Percentiles rank a stretch among this genome's conserved stretches.
Evolutionary conservation across 495 filamentous ascomycete species (phyloP).

Genomic region (Penicillium tannophilum): DNA sequence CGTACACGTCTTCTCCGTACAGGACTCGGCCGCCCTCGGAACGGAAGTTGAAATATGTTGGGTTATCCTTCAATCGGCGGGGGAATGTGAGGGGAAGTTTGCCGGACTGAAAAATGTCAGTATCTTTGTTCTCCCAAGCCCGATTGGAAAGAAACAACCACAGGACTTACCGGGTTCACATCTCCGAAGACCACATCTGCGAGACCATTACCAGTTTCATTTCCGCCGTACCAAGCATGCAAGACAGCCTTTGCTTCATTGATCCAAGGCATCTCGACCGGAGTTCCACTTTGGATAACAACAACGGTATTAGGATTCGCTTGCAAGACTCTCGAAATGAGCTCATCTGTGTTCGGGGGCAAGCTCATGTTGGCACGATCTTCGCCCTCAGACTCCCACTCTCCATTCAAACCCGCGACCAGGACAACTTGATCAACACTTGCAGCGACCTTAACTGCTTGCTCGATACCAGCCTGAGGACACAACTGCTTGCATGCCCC

Average conservation of each 20-base stretch:
- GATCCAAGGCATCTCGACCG: slow-evolving; percentile 80
- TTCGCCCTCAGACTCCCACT: slow-evolving; percentile 86
- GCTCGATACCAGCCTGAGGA: slow-evolving; percentile 47
- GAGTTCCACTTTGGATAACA: slow-evolving; percentile 79
- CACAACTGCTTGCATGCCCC: slow-evolving; percentile 67
- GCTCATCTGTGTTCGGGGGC: slow-evolving; percentile 67
- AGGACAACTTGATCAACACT: slow-evolving; percentile 70
- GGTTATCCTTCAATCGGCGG: slow-evolving; percentile 62
- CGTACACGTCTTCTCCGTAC: slow-evolving; percentile 67
- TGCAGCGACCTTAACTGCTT: slow-evolving; percentile 63
- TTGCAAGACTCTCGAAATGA: slow-evolving; percentile 64
- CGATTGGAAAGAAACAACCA: neutral
- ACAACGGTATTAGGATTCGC: slow-evolving; percentile 72
- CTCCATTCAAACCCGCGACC: slow-evolving; percentile 71
- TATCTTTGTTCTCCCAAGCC: neutral
- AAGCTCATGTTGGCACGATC: slow-evolving; percentile 75
- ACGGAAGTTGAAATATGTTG: slow-evolving; percentile 70
- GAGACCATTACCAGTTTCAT: slow-evolving; percentile 60
- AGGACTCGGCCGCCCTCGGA: slow-evolving; percentile 70
- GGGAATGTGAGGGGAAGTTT: slow-evolving; percentile 65
- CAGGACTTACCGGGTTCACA: slow-evolving; percentile 38
- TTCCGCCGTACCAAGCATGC: slow-evolving; percentile 69
- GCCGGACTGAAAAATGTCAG: slow-evolving; percentile 33
- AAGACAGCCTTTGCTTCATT: slow-evolving; percentile 64
- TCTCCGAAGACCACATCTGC: slow-evolving; percentile 62